Base-by-base conservation (phyloP, 805 yeast species). In the Wickerhamiella australiensis region DNA sequence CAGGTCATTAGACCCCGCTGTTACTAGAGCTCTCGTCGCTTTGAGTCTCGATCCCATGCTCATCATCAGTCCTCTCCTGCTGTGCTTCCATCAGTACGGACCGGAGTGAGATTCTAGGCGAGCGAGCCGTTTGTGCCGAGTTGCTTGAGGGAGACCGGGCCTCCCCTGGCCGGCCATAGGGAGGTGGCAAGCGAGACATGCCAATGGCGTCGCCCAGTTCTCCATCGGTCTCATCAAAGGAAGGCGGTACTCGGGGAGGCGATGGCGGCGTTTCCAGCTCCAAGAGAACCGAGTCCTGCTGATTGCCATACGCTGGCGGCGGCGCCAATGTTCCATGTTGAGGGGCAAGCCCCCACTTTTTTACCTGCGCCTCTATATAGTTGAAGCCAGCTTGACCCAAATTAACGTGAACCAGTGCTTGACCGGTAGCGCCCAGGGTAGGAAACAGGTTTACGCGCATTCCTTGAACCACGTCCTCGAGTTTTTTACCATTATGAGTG, bases 311-410 rank as follows among this genome's bases (percentile, higher is more conserved):
- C 8, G 92, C 81, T 1, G 98, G 98, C 2, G 97, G 95, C 4
- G 97, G 94, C 3, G 94, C 82, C 52, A 87, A 82, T 45, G 74
- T 76, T 1, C 97, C 98, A 56, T 81, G 84, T 36, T 82, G 72
- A 2, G 92, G 90, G n/a, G 94, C 95, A 59, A 82, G 81, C 5
- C 95, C 95, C 96, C 96, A 87, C 62, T 84, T 86, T 62, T 87
- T 87, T 35, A 88, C 95, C 61, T 87, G 86, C 1, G 85, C 96
- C 61, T 88, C 96, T 45, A 88, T 85, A 61, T 76, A 86, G 2
- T 88, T 96, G 66, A 77, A 87, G 2, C 96, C 96, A 51, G 79
- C 72, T 57, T 85, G 90, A 17, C 98, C 98, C 50, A 92, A 66
- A 60, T 86, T 92, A 9, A 84, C 94, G 64, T 84, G 88, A n/a